phyloP scores from a whole-genome alignment of 805 yeast species.

The Wickerhamomyces mucosus region DNA sequence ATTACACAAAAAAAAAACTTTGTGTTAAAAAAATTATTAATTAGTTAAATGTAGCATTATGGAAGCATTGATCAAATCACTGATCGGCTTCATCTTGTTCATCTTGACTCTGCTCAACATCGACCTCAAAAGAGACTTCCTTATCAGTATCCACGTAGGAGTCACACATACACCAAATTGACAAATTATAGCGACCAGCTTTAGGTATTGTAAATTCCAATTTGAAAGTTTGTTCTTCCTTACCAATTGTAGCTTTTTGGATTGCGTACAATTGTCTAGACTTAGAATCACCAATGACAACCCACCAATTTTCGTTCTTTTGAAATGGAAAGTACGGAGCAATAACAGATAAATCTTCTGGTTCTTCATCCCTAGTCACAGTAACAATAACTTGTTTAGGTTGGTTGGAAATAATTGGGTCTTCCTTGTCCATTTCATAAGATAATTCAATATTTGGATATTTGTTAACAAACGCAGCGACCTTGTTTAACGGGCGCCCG shows the following conservation, averaged over 20 bases:
- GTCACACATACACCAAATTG: constrained; percentile 84
- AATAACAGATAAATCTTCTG: constrained; percentile 51
- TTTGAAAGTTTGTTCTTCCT: constrained; percentile 41
- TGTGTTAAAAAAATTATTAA: too few relatives aligned
- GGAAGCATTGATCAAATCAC: too few relatives aligned
- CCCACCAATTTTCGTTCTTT: constrained; percentile 78
- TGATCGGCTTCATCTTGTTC: constrained; percentile 18
- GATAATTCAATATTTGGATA: constrained; percentile 79
- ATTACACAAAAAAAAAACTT: too few relatives aligned
- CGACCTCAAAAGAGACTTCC: constrained; percentile 50
- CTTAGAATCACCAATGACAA: constrained; percentile 63
- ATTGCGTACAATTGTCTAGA: constrained; percentile 61
- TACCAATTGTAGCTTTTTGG: constrained; percentile 47
- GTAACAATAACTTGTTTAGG: constrained; percentile 37
- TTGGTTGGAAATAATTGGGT: constrained; percentile 37
- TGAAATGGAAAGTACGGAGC: constrained; percentile 49
- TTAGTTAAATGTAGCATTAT: too few relatives aligned
- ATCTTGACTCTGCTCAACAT: constrained; percentile 28
- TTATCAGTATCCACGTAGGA: constrained; percentile 90
- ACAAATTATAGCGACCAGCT: constrained; percentile 51
- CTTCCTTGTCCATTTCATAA: constrained; percentile 36
- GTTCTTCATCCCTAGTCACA: constrained; percentile 68
- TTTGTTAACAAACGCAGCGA: constrained; percentile 82
- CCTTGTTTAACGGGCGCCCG: constrained; percentile 42
- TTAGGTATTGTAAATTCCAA: constrained; percentile 50